These are phyloP conservation scores for Inga oerstediana DNA, from an alignment of 306 rosid species.

Conservation along the genomic window DNA sequence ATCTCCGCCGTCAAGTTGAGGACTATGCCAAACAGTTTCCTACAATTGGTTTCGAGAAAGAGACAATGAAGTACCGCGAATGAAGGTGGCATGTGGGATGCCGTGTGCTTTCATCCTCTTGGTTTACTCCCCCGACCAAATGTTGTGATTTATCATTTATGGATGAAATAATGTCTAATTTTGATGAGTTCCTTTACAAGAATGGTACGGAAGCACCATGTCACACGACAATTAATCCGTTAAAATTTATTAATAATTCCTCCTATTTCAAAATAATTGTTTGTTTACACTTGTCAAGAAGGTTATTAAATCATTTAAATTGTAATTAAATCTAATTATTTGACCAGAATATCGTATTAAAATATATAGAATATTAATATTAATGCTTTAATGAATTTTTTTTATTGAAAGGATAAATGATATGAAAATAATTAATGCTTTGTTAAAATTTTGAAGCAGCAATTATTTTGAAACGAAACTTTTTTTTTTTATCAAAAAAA, in stretches of 20 bases:
- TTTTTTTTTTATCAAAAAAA: no score
- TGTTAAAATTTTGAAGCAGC: not conserved
- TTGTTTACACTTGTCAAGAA: not conserved
- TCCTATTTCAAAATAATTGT: not conserved
- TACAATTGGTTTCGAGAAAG: constrained; percentile 77
- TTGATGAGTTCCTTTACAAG: not conserved
- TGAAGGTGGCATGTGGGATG: constrained; percentile 39
- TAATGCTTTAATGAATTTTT: not conserved
- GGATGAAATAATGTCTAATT: not conserved
- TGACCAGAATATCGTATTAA: no score
- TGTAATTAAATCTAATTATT: not conserved
- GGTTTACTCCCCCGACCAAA: not conserved
- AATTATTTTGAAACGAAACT: no score
- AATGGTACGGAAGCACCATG: not conserved
- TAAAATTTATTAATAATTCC: not conserved
- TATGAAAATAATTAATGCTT: not conserved
- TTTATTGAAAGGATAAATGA: not conserved
- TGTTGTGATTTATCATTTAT: not conserved
- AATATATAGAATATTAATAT: not conserved
- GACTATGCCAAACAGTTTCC: constrained; percentile 86
- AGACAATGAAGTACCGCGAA: constrained; percentile 71
- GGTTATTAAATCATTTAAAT: not conserved
- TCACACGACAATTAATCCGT: not conserved
- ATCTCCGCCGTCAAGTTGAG: constrained; percentile 73
- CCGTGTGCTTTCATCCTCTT: not conserved